Base-by-base conservation (phyloP, 2,329 filamentous ascomycete genomes). In the Penicillium italicum region DNA sequence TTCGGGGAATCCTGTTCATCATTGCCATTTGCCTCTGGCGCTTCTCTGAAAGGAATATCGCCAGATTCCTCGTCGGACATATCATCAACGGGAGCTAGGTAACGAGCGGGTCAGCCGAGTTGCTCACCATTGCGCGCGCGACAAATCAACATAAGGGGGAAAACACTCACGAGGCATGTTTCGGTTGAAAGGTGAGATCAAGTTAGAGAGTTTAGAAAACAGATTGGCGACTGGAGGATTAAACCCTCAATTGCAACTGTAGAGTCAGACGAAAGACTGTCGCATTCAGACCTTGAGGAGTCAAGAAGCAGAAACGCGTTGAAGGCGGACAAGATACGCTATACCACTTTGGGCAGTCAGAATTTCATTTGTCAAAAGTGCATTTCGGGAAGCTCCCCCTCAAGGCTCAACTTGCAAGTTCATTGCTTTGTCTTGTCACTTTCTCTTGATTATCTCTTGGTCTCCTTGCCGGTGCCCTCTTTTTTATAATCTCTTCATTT, bases 151-250 rank as follows among this genome's bases (percentile, higher is more conserved):
- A 56, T 46, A 16, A 26, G 48, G 36, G 26, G 38, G 38, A 30
- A 24, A 42, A 12, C 43, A 74, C 75, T 71, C 57, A 77, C 75
- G 75, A 63, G 75, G 73, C 75, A 77, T 66, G 36, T 30, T 74
- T 56, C 62, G 58, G 42, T 50, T 59, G 36, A 59, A 61, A 16
- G 59, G 58, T 36, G 62, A 65, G 40, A 61, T 46, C 28, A 69
- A 50, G 14, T 49, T 59, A 8, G 70, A 48, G 2, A 72, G 31
- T 53, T 55, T 55, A 4, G 69, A 71, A 57, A 73, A 66, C 69
- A 71, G 61, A 42, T 66, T 72, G 68, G 47, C 66, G 65, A 58
- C 57, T 31, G 10, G 49, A 58, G 53, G 57, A 11, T 12, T 36
- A 6, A 4, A 24, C 16, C 58, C 56, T 59, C 57, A 56, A 52